Conservation (phyloP, 768 basidiomycete species). For the Trametes meyenii region DNA sequence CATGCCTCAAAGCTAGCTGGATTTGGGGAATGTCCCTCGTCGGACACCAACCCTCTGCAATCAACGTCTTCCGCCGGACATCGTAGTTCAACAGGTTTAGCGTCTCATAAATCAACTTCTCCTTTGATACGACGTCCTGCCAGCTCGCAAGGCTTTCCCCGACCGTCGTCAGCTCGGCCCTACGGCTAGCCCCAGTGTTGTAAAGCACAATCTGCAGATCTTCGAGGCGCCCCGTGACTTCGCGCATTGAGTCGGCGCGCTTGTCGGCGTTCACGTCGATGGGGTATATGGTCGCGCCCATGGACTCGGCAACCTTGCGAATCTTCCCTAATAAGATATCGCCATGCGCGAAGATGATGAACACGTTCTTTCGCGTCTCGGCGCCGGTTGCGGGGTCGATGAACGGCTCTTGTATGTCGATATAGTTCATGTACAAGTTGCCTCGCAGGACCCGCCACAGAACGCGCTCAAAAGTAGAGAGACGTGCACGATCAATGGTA, state of each 20-base stretch:
- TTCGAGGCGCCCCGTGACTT: slow-evolving; percentile 86
- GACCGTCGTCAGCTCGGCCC: slow-evolving; percentile 78
- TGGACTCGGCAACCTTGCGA: slow-evolving; percentile 97
- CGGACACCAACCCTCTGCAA: slow-evolving; percentile 98
- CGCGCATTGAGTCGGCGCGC: slow-evolving; percentile 85
- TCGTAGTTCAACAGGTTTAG: slow-evolving; percentile 97
- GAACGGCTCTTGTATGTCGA: slow-evolving; percentile 92
- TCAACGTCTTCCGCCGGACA: slow-evolving; percentile 87
- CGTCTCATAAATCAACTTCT: slow-evolving; percentile 95
- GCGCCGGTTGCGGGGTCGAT: slow-evolving; percentile 80
- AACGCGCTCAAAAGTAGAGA: slow-evolving; percentile 94
- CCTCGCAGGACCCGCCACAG: slow-evolving; percentile 98
- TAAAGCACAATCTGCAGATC: slow-evolving; percentile 88
- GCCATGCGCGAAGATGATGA: slow-evolving; percentile 99
- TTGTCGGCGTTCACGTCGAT: slow-evolving; percentile 95
- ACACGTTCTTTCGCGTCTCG: slow-evolving; percentile 96
- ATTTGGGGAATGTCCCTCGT: slow-evolving; percentile 87
- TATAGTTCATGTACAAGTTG: slow-evolving; percentile 99
- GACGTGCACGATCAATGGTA: slow-evolving; percentile 89
- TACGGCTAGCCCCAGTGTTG: slow-evolving; percentile 84
- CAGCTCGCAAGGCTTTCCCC: slow-evolving; percentile 86
- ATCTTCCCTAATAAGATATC: slow-evolving; percentile 92
- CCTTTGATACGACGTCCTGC: slow-evolving; percentile 93
- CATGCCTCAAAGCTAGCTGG: slow-evolving; percentile 84
- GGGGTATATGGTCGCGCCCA: slow-evolving; percentile 96